These are phyloP conservation scores for Eragrostis curvula DNA, from an alignment of 176 grass and related monocot genomes.

Conservation along the genomic window DNA sequence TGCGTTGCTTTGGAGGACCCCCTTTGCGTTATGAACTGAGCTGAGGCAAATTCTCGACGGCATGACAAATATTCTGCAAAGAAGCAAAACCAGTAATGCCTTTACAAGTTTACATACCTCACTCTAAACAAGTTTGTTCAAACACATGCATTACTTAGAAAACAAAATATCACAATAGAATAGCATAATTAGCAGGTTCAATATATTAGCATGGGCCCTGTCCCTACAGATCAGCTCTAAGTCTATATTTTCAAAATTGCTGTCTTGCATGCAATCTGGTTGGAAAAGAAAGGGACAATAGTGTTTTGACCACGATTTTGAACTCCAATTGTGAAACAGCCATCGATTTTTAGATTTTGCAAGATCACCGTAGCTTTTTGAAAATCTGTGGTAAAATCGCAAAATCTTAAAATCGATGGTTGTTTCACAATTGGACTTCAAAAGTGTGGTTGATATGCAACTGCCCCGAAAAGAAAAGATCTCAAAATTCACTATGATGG, in stretches of 20 bases:
- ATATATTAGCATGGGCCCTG: conserved; percentile 17
- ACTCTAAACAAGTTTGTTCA: neutral
- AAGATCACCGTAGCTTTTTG: too few species aligned
- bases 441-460: too few species aligned
- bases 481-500: neutral
- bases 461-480: neutral
- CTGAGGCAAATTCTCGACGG: conserved; percentile 85
- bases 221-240: neutral
- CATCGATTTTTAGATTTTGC: too few species aligned
- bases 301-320: too few species aligned
- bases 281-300: too few species aligned
- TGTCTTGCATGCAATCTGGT: neutral
- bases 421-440: too few species aligned
- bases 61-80: conserved; percentile 74
- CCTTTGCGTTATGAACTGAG: conserved; percentile 68
- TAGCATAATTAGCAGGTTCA: neutral
- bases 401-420: too few species aligned
- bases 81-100: neutral
- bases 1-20: conserved; percentile 52
- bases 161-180: neutral
- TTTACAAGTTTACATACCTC: neutral
- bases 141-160: neutral
- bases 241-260: neutral
- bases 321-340: too few species aligned
- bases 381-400: too few species aligned